phyloP scores from a whole-genome alignment of 306 rosid genomes.

The Trifolium pratense region DNA sequence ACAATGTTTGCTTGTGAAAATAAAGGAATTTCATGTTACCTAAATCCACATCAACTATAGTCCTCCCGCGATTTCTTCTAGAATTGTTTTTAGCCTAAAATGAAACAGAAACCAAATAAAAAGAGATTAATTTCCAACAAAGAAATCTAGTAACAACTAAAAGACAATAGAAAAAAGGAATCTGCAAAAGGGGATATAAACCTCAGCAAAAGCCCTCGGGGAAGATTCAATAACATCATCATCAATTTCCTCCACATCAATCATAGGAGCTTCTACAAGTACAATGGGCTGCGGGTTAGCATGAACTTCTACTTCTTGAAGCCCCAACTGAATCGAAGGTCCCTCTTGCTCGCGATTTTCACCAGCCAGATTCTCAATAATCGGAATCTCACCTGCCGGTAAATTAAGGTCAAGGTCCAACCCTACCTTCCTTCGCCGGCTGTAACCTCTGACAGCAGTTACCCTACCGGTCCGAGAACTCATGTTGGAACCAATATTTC shows the following conservation, averaged over 20 bases:
- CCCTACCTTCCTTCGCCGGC: slow-evolving; percentile 49
- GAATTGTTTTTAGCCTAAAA: slow-evolving; percentile 83
- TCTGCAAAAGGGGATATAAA: slow-evolving; percentile 31
- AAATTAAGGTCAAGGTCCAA: slow-evolving; percentile 51
- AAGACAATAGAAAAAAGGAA: slow-evolving; percentile 14
- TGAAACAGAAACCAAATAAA: slow-evolving; percentile 16
- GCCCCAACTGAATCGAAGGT: slow-evolving; percentile 39
- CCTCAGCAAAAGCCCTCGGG: slow-evolving; percentile 87
- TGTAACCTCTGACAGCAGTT: slow-evolving; percentile 36
- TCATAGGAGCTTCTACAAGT: slow-evolving; percentile 49
- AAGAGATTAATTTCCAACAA: slow-evolving; percentile 18
- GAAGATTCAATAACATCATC: slow-evolving; percentile 86
- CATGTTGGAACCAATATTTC: slow-evolving; percentile 33
- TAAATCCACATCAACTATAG: slow-evolving; percentile 76
- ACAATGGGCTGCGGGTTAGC: slow-evolving; percentile 35
- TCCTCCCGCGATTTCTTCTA: slow-evolving; percentile 65
- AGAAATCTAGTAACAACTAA: slow-evolving; percentile 2
- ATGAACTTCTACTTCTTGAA: slow-evolving; percentile 39
- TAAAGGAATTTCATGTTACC: slow-evolving; percentile 53
- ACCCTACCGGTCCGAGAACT: slow-evolving; percentile 40
- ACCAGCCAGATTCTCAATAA: slow-evolving; percentile 38
- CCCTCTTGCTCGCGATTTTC: slow-evolving; percentile 55
- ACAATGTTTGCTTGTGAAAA: neutral
- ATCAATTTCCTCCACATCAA: slow-evolving; percentile 89
- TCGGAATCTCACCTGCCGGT: slow-evolving; percentile 32